phyloP scores from a whole-genome alignment of 208 protist genomes.

The Trypanosoma brucei region DNA sequence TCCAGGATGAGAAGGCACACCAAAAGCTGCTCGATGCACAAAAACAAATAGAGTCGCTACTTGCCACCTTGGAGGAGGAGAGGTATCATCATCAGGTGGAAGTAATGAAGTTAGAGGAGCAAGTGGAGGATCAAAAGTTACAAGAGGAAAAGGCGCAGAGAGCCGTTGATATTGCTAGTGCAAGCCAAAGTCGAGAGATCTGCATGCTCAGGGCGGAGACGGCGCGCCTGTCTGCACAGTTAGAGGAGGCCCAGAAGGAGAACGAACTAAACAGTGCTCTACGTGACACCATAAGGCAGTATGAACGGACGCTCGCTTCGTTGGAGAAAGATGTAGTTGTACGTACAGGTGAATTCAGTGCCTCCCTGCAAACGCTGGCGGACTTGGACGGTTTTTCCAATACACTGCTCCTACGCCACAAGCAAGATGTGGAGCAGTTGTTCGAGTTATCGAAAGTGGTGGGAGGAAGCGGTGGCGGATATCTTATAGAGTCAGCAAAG shows the following conservation, averaged over 20 bases:
- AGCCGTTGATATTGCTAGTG: neutral
- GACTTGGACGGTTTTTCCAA: slow-evolving; percentile 38
- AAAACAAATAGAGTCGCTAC: neutral
- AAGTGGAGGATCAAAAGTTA: slow-evolving; percentile 2
- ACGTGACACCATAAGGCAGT: slow-evolving; percentile 20
- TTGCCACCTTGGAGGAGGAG: neutral
- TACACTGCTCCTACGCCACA: slow-evolving; percentile 25
- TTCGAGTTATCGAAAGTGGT: neutral
- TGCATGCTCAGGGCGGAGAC: neutral
- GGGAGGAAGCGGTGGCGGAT: neutral
- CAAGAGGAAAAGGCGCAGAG: neutral
- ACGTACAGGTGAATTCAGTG: slow-evolving; percentile 30
- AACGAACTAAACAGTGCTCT: slow-evolving; percentile 13
- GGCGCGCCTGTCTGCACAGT: neutral
- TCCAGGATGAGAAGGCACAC: neutral
- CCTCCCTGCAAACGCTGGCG: slow-evolving; percentile 27
- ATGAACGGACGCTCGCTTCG: slow-evolving; percentile 27
- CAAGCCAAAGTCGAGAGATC: neutral
- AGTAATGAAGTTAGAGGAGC: neutral
- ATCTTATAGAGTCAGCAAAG: neutral
- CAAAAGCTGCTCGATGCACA: neutral
- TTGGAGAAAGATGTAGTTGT: slow-evolving; percentile 25
- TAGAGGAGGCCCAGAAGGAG: neutral
- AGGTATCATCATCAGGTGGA: neutral
- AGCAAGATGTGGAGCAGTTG: slow-evolving; percentile 18